Evolutionary conservation across 1,284 basidiomycete genomes (phyloP), one percentile per base, ranked within the genome.

Genomic region (Trichosporon sp.): DNA sequence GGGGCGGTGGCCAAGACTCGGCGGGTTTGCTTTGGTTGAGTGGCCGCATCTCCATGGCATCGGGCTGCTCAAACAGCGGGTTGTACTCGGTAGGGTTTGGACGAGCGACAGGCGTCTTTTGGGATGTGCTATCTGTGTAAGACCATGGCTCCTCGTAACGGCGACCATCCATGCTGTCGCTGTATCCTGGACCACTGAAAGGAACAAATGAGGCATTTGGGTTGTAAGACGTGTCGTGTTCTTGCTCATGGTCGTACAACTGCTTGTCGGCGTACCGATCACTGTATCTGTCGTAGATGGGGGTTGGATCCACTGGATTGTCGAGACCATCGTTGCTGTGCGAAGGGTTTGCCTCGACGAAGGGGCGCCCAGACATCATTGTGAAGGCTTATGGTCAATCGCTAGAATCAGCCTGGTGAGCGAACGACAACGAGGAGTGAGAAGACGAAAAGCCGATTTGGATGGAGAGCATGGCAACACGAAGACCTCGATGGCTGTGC

Each of bases 1-100:
- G 31, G 4, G 54, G 72, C 64, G 11, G 71, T 10, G 43, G 16
- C 43, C 43, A 35, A 11, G 66, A 21, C 8, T 31, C 66, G 7
- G 43, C 8, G 2, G 40, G 40, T 31, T 32, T 66, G 26, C 12
- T 32, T 16, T 21, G 64, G 7, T 70, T 67, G 1, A 38, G 43
- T 16, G 59, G 59, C 16, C 32, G 59, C 59, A 63, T 37, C 16
- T 63, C 59, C 59, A 63, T 35, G 32, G 59, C 31, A 12, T 35
- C 31, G 2, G 59, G 59, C 7, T 63, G 59, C 6, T 63, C 59
- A 12, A 63, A 63, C 31, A 63, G 31, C 31, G 31, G 59, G 16
- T 35, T 63, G 59, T 35, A n/a, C 59, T 63, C 59, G 12, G 59
- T 63, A 11, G 59, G 59, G 16, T 63, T 63, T 5, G 16, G 16